A percentile compares a stretch with the other conserved stretches of the same genome.
Evolutionary conservation across 148 eudicot genomes (phyloP).

Genomic region (Bassia scoparia): DNA sequence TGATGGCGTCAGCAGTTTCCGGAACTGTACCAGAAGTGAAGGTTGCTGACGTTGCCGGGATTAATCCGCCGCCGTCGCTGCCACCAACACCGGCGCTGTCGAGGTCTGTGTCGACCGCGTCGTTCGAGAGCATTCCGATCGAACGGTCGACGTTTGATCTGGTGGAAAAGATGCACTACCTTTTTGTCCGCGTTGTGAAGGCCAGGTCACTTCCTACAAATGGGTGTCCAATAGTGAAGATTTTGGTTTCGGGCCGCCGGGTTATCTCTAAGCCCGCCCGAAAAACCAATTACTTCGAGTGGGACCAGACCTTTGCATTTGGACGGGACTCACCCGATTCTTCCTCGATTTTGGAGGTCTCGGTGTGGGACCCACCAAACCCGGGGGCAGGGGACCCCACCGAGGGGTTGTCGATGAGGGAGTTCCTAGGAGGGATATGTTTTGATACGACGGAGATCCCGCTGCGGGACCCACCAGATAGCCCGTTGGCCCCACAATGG

Average conservation of each 20-base stretch:
- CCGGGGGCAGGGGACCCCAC: conserved; percentile 23
- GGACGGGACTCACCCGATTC: conserved; percentile 56
- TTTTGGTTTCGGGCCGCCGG: conserved; percentile 49
- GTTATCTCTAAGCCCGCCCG: conserved; percentile 64
- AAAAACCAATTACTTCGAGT: conserved; percentile 55
- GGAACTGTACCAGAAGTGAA: conserved; percentile 43
- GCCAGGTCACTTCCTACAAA: conserved; percentile 69
- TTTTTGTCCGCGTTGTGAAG: conserved; percentile 71
- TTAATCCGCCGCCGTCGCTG: conserved; percentile 40
- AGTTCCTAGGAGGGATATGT: conserved; percentile 78
- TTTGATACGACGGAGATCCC: conserved; percentile 87
- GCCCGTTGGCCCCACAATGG: conserved; percentile 97
- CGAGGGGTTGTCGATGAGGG: conserved; percentile 40
- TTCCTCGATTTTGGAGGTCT: conserved; percentile 62
- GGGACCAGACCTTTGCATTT: conserved; percentile 94
- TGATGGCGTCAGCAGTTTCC: conserved; percentile 43
- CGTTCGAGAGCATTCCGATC: conserved; percentile 43
- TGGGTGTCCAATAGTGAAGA: conserved; percentile 62
- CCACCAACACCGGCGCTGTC: conserved; percentile 42
- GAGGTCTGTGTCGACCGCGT: conserved; percentile 54
- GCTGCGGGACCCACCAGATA: conserved; percentile 88
- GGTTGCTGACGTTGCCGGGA: conserved; percentile 29
- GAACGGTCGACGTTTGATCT: conserved; percentile 76
- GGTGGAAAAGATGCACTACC: conserved; percentile 91
- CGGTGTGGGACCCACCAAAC: conserved; percentile 60